Base-by-base conservation (phyloP, 805 yeast species). In the Teunomyces funiuensis region DNA sequence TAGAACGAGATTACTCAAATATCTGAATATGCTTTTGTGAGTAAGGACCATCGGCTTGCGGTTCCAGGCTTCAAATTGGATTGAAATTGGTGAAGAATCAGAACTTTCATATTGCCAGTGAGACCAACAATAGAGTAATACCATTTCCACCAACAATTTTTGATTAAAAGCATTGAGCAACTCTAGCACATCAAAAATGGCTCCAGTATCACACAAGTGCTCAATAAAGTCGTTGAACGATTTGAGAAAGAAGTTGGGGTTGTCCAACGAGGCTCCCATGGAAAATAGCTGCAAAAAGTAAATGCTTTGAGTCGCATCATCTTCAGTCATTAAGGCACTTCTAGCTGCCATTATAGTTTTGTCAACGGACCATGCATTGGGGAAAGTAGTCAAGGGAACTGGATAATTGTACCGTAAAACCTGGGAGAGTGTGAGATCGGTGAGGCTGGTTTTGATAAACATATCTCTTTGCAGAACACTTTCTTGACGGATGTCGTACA, bases 71-170 rank as follows among this genome's bases (percentile, higher is more conserved):
- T 46, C 34, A 39, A 68, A 68, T 30, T 47, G 51, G 14, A n/a
- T 19, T 15, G 42, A 18, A 7, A 49, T 40, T 7, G 44, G 43
- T 1, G 50, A 25, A 17, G 58, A 53, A 6, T 55, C 44, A 6
- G 33, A 30, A 4, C 37, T 33, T 14, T 40, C 17, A 26, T 27
- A 71, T 16, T 53, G 52, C 77, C 77, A 76, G 44, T 74, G 76
- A 7, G 65, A 57, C 56, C 73, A 70, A 41, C 76, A 71, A 46
- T 73, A 76, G 36, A 61, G 65, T 13, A 76, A 50, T 2, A 75
- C 44, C 52, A 69, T 52, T 23, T 76, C 80, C 9, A 73, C 34
- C 15, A 75, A 36, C 1, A 65, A 48, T 33, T 61, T 53, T 11
- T 65, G 55, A 8, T 19, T 15, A 4, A 58, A 40, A 16, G 58